These are phyloP conservation scores for Cyclotella choctawhatcheeana DNA, from an alignment of 108 stramenopile genomes.

Conservation along the genomic window DNA sequence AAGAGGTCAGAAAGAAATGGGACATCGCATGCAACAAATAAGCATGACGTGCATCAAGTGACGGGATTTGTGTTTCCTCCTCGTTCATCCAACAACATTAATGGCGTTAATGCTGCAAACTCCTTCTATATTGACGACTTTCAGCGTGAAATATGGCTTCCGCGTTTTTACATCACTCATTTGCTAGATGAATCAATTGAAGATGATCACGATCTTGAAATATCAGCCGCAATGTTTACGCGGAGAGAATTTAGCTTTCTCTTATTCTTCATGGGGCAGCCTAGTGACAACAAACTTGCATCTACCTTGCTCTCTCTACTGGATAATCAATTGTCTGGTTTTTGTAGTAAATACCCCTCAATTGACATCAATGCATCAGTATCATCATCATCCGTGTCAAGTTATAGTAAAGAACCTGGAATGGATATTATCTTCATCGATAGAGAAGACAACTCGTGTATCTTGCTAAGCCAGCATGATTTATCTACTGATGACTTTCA, in stretches of 20 bases:
- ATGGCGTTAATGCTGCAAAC: slow-evolving; percentile 2
- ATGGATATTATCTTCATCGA: slow-evolving; percentile 67
- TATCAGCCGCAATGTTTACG: neutral
- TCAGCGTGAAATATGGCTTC: slow-evolving; percentile 65
- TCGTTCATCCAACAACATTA: neutral
- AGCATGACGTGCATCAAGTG: neutral
- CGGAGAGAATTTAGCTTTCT: neutral
- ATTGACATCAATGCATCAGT: slow-evolving; percentile 27
- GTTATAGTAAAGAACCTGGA: slow-evolving; percentile 38
- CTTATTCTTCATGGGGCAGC: neutral
- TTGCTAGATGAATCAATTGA: neutral
- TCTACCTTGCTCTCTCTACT: slow-evolving; percentile 30
- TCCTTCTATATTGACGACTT: slow-evolving; percentile 53
- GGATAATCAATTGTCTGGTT: slow-evolving; percentile 15
- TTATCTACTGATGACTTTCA: slow-evolving; percentile 34
- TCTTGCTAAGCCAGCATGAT: slow-evolving; percentile 59
- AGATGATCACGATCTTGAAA: slow-evolving; percentile 17
- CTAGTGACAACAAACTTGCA: slow-evolving; percentile 19
- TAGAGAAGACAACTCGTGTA: slow-evolving; percentile 51
- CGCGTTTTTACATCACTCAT: slow-evolving; percentile 47
- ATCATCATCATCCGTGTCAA: slow-evolving; percentile 13
- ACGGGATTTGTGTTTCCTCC: slow-evolving; percentile 1
- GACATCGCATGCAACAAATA: neutral
- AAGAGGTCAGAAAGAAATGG: neutral
- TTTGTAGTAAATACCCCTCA: slow-evolving; percentile 35